A percentile compares a stretch with the other conserved stretches of the same genome.
Evolutionary conservation across 2,329 filamentous ascomycete genomes (phyloP).

Genomic region (Colletotrichum gigasporum): DNA sequence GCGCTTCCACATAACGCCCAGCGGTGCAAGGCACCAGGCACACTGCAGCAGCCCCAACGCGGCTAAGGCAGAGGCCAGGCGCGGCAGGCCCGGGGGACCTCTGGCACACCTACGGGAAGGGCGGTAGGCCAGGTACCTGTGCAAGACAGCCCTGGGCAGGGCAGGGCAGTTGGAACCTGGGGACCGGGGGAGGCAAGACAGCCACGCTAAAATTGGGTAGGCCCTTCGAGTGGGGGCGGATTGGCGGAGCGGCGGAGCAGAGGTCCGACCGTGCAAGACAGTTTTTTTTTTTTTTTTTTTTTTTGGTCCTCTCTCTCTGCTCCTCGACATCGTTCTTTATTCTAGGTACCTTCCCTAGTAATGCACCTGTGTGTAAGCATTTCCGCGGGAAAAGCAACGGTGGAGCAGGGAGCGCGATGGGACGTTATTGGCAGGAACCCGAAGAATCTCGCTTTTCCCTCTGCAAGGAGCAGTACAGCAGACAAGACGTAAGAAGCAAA

Average conservation of each 20-base stretch:
- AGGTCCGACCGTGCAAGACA: neutral
- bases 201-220: slow-evolving; percentile 1
- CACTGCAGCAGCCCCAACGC: neutral
- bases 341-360: neutral
- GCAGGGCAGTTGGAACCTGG: neutral
- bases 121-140: neutral
- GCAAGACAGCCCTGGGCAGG: neutral
- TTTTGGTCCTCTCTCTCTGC: neutral
- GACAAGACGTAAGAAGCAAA: neutral
- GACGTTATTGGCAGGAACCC: neutral
- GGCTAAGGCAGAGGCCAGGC: slow-evolving; percentile 3
- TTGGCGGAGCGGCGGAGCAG: neutral
- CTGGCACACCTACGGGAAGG: neutral
- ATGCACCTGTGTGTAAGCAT: too few relatives aligned
- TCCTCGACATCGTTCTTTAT: neutral
- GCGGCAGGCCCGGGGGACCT: slow-evolving; percentile 6
- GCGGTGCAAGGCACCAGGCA: slow-evolving; percentile 19
- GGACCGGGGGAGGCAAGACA: neutral
- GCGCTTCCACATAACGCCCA: slow-evolving; percentile 1
- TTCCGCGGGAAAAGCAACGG: neutral
- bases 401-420: too few relatives aligned
- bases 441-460: slow-evolving; percentile 1
- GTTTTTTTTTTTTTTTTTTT: neutral
- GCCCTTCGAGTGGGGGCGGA: neutral
- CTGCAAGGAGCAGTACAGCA: neutral